Evolutionary conservation across 139 green algal species (phyloP), one percentile per base, ranked within the genome.

Genomic region (Coelastrella sp.): DNA sequence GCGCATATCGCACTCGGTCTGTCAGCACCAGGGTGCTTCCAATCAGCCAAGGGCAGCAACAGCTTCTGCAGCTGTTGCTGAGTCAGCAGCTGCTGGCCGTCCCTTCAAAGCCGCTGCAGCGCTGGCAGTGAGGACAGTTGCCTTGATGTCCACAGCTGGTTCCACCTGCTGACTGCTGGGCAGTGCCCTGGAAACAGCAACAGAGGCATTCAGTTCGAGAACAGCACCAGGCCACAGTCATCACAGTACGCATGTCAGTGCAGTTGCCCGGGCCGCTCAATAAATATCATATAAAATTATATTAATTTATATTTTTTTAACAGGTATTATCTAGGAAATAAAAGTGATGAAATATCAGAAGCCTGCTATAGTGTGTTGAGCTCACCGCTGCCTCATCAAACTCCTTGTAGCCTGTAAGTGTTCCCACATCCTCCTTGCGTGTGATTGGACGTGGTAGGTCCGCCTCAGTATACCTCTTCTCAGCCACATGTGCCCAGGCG

Each of bases 371-470:
- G 35, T 49, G 35, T 70, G 61, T 12, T 12, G 4, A 70, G 70
- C n/a, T n/a, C n/a, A 24, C 78, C 78, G 63, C 35, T 19, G 49
- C 19, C 4, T 84, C 78, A 56, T 84, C 78, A 66, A 84, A 66
- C 78, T 84, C 78, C 78, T 84, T 84, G 56, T 22, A 63, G 78
- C 78, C 78, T 25, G 78, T 84, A 3, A 84, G 56, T 84, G 78
- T 84, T 12, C 61, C 82, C 20, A 87, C 63, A 27, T 87, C 82
- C 24, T 87, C 82, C 82, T 87, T 87, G 82, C 82, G 61, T 4
- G 82, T 78, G 59, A 96, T 90, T 17, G 84, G 80, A 6, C 92
- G 87, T 6, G 93, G 92, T 86, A 95, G 87, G 75, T 95, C 93
- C 12, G 87, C 89, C 81, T 94, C 93, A 7, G 59, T 85, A 60